A percentile compares a stretch with the other conserved stretches of the same genome.
phyloP scores from a whole-genome alignment of 2,329 filamentous ascomycete genomes.

The Emericellopsis atlantica region DNA sequence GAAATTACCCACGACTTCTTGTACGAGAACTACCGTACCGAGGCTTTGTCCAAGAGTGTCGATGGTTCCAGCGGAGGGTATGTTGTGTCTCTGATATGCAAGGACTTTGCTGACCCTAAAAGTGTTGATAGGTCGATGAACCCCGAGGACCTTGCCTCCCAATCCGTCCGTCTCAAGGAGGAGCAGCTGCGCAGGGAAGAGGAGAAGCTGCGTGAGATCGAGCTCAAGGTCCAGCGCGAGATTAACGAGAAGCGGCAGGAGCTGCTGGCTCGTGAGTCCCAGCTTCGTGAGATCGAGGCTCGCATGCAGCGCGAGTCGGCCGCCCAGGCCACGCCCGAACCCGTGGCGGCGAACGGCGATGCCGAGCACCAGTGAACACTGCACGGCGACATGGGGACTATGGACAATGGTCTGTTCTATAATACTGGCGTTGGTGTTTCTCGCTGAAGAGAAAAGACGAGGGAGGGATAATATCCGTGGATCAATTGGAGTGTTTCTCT shows the following conservation, averaged over 20 bases:
- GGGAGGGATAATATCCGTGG: slow-evolving; percentile 6
- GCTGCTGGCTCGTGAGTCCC: slow-evolving; percentile 89
- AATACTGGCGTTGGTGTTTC: slow-evolving; percentile 36
- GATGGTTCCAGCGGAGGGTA: slow-evolving; percentile 82
- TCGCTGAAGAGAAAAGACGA: slow-evolving; percentile 22
- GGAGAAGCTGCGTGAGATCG: slow-evolving; percentile 99
- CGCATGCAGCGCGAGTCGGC: slow-evolving; percentile 79
- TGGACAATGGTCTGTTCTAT: slow-evolving; percentile 30
- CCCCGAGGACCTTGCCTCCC: slow-evolving; percentile 90
- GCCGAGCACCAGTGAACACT: slow-evolving; percentile 25
- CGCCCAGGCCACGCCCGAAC: slow-evolving; percentile 26
- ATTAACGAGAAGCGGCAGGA: slow-evolving; percentile 99
- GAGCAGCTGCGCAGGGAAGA: slow-evolving; percentile 98
- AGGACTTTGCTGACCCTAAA: slow-evolving; percentile 10
- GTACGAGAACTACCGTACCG: slow-evolving; percentile 99
- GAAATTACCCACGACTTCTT: slow-evolving; percentile 99
- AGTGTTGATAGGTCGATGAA: slow-evolving; percentile 76
- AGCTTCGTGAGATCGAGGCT: slow-evolving; percentile 96
- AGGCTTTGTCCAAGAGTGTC: slow-evolving; percentile 99
- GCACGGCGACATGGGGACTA: slow-evolving; percentile 16
- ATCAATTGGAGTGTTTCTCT: slow-evolving; percentile 1
- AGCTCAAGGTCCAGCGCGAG: slow-evolving; percentile 98
- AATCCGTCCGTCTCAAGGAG: slow-evolving; percentile 98
- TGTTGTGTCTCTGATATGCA: slow-evolving; percentile 26
- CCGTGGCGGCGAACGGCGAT: slow-evolving; percentile 33